Conservation (phyloP, 192 early-diverging fungal species). For the Funneliformis geosporum region DNA sequence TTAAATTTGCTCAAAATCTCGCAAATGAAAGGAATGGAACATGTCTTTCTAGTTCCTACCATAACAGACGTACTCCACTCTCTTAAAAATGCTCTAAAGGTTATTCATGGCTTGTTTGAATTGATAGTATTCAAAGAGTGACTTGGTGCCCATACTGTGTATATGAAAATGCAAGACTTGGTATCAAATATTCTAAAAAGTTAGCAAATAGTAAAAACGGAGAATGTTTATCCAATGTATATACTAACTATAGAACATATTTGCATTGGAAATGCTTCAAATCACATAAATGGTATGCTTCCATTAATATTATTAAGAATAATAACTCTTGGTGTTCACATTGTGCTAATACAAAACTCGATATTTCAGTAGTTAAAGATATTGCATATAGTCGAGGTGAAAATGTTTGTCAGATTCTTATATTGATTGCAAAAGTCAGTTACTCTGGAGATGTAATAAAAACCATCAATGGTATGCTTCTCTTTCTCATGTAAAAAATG, state of each 20-base stretch:
- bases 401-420: not conserved
- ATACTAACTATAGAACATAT: too few relatives aligned
- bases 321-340: too few relatives aligned
- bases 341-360: not conserved
- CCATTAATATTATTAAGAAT: too few relatives aligned
- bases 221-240: too few relatives aligned
- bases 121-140: slow-evolving; percentile 23
- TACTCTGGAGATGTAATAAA: slow-evolving; percentile 16
- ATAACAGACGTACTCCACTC: slow-evolving; percentile 24
- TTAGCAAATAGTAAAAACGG: too few relatives aligned
- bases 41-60: slow-evolving; percentile 14
- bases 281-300: too few relatives aligned
- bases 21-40: slow-evolving; percentile 15
- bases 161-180: too few relatives aligned
- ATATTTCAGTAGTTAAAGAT: not conserved
- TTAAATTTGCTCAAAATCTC: slow-evolving; percentile 15
- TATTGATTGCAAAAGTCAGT: slow-evolving; percentile 6
- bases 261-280: too few relatives aligned
- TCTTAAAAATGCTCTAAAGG: slow-evolving; percentile 21
- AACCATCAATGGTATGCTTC: slow-evolving; percentile 11
- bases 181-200: too few relatives aligned
- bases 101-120: slow-evolving; percentile 7
- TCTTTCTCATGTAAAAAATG: slow-evolving; percentile 10
- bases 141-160: slow-evolving; percentile 22
- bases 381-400: slow-evolving; percentile 8